Percentiles rank a stretch among this genome's conserved stretches.
phyloP scores from a whole-genome alignment of 257 asterid genomes.

The Plantago ovata region DNA sequence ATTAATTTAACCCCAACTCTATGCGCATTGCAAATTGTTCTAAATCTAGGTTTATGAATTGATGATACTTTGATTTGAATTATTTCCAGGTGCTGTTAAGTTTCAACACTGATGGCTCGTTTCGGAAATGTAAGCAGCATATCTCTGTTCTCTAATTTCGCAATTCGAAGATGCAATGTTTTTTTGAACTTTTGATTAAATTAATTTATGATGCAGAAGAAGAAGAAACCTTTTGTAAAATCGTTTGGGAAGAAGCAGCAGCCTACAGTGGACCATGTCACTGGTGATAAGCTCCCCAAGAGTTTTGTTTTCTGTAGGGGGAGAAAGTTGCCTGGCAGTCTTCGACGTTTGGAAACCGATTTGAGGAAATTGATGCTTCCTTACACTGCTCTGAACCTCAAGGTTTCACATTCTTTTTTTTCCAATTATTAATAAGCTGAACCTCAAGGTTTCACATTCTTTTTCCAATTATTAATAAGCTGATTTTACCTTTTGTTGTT shows the following conservation, averaged over 20 bases:
- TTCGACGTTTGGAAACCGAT: conserved; percentile 74
- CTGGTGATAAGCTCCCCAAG: conserved; percentile 86
- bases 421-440: no score
- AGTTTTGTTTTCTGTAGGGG: conserved; percentile 85
- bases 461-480: no score
- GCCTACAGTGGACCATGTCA: conserved; percentile 72
- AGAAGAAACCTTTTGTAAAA: conserved; percentile 59
- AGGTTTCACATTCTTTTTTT: conserved; percentile 29
- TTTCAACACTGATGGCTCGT: conserved; percentile 55
- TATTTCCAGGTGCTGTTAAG: neutral
- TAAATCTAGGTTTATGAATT: no score
- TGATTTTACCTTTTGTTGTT: no score
- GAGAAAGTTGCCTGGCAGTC: conserved; percentile 64
- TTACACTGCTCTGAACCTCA: conserved; percentile 86
- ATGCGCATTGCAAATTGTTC: no score
- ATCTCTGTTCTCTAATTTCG: neutral
- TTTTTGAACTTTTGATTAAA: conserved; percentile 17
- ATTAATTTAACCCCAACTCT: no score
- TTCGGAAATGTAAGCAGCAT: conserved; percentile 53
- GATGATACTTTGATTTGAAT: no score
- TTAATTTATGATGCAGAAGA: no score
- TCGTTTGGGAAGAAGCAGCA: conserved; percentile 48
- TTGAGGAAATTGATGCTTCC: conserved; percentile 93
- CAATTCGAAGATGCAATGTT: neutral
- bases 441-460: conserved; percentile 55